Conservation (phyloP, 805 yeast genomes). For the Candida patagonica region DNA sequence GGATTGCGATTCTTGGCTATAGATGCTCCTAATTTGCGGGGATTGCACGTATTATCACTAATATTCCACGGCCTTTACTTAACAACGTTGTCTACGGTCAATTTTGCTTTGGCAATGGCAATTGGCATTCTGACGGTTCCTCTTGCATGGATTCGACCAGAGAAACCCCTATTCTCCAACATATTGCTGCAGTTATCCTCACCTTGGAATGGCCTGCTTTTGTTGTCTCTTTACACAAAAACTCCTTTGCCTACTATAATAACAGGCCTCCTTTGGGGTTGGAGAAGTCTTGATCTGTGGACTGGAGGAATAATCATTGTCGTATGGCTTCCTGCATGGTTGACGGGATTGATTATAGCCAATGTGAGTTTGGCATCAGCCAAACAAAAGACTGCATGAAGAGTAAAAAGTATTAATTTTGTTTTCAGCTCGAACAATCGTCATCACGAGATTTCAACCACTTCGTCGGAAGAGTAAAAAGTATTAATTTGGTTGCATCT, state of each 20-base stretch:
- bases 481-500: too few species aligned
- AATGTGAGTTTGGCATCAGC: neutral
- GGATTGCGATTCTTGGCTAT: neutral
- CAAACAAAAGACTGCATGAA: constrained; percentile 1
- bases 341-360: constrained; percentile 22
- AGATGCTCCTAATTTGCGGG: constrained; percentile 9
- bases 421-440: neutral
- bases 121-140: constrained; percentile 72
- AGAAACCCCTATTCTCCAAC: constrained; percentile 13
- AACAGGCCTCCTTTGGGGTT: constrained; percentile 48
- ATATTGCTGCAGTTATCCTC: constrained; percentile 35
- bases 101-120: constrained; percentile 70
- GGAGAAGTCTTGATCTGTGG: constrained; percentile 69
- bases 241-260: constrained; percentile 35
- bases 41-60: constrained; percentile 38
- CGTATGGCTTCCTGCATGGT: constrained; percentile 85
- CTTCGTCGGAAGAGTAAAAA: too few species aligned
- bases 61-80: constrained; percentile 59
- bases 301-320: constrained; percentile 68
- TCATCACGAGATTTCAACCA: too few species aligned
- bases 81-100: constrained; percentile 66
- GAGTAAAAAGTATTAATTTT: constrained; percentile 4
- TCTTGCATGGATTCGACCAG: constrained; percentile 48
- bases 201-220: constrained; percentile 39
- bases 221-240: constrained; percentile 16